Evolutionary conservation across 345 rosid genomes (phyloP).

Genomic region (Populus euphratica): DNA sequence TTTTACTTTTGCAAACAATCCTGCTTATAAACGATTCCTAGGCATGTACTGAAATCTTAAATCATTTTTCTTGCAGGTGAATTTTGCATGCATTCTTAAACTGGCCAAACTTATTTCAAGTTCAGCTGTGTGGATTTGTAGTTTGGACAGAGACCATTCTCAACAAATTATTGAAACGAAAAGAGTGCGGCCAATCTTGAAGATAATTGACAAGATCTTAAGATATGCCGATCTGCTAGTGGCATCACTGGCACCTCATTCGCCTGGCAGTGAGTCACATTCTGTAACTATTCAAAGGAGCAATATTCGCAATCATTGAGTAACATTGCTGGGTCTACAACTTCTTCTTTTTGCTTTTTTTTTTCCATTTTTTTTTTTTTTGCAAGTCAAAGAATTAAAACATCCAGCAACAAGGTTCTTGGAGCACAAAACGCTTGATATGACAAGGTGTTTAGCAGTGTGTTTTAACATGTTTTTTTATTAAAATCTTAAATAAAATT

Average conservation of each 20-base stretch:
- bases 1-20: too few species aligned
- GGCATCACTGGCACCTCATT: neutral
- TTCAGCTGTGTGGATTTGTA: neutral
- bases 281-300: neutral
- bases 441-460: too few species aligned
- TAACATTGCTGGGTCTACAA: neutral
- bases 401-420: neutral
- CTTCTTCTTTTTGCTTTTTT: neutral
- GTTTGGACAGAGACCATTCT: neutral
- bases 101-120: neutral
- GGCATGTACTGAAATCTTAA: too few species aligned
- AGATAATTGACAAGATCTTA: neutral
- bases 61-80: neutral
- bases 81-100: neutral
- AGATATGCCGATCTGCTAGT: neutral
- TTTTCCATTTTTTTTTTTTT: too few species aligned
- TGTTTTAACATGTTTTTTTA: too few species aligned
- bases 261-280: neutral
- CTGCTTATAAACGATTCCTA: neutral
- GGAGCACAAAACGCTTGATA: neutral
- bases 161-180: neutral
- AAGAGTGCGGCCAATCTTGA: neutral
- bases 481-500: too few species aligned
- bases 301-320: neutral
- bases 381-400: too few species aligned